A percentile compares a stretch with the other conserved stretches of the same genome.
Conservation (phyloP, 805 yeast species). For the Metschnikowia rubicola region DNA sequence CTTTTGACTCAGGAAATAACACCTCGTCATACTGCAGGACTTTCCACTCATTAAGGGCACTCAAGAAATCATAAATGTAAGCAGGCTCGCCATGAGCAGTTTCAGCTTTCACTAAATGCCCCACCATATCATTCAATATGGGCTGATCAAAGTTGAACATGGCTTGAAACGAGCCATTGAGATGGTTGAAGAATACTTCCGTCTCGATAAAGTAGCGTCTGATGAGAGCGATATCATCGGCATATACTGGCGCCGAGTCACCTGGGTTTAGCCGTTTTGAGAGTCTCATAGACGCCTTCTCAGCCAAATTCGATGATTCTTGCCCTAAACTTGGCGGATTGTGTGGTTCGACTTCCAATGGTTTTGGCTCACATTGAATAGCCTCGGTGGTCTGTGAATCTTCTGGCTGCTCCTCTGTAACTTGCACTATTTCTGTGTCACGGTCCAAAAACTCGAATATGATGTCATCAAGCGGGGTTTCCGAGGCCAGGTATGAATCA, state of each 20-base stretch:
- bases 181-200: conserved; percentile 20
- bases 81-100: not conserved
- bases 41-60: conserved; percentile 29
- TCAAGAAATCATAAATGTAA: conserved; percentile 23
- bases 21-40: conserved; percentile 13
- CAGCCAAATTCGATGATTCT: conserved; percentile 3
- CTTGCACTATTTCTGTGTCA: not conserved
- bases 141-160: conserved; percentile 3
- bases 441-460: conserved; percentile 23
- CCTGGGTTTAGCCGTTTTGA: conserved; percentile 31
- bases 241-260: conserved; percentile 19
- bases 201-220: conserved; percentile 27
- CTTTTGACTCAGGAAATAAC: conserved; percentile 15
- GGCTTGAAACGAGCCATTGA: conserved; percentile 18
- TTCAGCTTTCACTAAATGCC: conserved; percentile 7
- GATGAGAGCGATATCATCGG: conserved; percentile 23
- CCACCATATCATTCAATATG: conserved; percentile 12
- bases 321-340: too few species aligned
- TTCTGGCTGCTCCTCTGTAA: not conserved
- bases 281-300: conserved; percentile 22
- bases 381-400: not conserved
- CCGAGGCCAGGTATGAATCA: conserved; percentile 53
- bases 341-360: not conserved
- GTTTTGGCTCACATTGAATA: not conserved
- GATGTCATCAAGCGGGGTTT: conserved; percentile 46